Base-by-base conservation (phyloP, 345 rosid genomes). In the Hevea brasiliensis region DNA sequence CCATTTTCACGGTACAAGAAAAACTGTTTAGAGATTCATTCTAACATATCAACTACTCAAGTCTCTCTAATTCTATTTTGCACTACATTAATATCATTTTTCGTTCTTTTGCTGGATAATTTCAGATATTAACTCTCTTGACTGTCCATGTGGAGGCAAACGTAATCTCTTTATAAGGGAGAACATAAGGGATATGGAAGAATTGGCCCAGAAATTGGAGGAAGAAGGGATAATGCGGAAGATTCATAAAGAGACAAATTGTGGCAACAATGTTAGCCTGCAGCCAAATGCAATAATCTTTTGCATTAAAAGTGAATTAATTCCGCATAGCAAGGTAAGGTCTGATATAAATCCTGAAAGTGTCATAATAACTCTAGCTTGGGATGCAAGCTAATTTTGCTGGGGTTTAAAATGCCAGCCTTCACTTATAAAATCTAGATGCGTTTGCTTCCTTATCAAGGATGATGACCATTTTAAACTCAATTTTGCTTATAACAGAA, bases 71-170 rank as follows among this genome's bases (percentile, higher is more conserved):
- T n/a, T n/a, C n/a, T n/a, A n/a, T n/a, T n/a, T 5, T 0, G 41
- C 24, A 20, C 11, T 8, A 37, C 8, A 20, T 21, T 35, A 61
- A 17, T 10, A 18, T 37, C 4, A 32, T 18, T 61, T 37, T 61
- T 35, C 32, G 47, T 37, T 61, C 44, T 37, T 41, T 37, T 37
- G 11, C 47, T 26, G 26, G 47, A 29, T 37, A 20, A 24, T 40
- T 41, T 11, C 32, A 64, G 53, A 64, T 44, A 64, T 21, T 12
- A 42, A 42, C 12, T 64, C 68, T 12, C 68, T 64, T 64, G 32
- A 41, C 26, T 64, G 68, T 64, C 29, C 53, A n/a, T 64, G 68
- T n/a, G 68, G 68, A 41, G 53, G 68, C 68, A 64, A 64, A 64
- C 32, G 14, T 5, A 11, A 41, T 1, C 32, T 64, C 32, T 15